Conservation (phyloP, 2,329 filamentous ascomycete species). For the Neonectria hederae region DNA sequence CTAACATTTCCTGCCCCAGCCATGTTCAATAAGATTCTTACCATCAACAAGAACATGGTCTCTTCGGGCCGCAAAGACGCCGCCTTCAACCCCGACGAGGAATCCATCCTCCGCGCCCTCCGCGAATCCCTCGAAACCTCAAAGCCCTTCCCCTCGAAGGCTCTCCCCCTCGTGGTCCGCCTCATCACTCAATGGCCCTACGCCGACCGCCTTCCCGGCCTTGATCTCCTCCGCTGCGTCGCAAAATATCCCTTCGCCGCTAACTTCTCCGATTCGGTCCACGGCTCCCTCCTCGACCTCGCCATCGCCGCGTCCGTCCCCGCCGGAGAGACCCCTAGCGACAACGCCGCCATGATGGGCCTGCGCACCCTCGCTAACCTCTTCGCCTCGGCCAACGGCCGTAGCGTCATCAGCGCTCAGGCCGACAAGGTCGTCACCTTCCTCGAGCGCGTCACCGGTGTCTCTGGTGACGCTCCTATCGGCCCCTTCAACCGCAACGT, state of each 20-base stretch:
- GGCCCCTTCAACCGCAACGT: constrained; percentile 77
- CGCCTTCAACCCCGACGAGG: constrained; percentile 77
- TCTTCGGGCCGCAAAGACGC: constrained; percentile 76
- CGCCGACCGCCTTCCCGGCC: constrained; percentile 79
- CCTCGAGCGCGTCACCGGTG: constrained; percentile 69
- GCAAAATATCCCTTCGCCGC: constrained; percentile 75
- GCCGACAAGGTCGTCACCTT: constrained; percentile 68
- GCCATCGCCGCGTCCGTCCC: constrained; percentile 53
- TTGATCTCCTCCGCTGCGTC: constrained; percentile 88
- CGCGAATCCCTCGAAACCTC: constrained; percentile 70
- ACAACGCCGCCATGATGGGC: constrained; percentile 90
- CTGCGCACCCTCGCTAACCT: constrained; percentile 84
- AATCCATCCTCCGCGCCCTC: constrained; percentile 69
- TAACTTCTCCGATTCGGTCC: constrained; percentile 61
- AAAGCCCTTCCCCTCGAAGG: constrained; percentile 58
- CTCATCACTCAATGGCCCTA: constrained; percentile 84
- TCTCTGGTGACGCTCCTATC: constrained; percentile 57
- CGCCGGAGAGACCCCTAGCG: constrained; percentile 65
- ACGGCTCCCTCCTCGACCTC: constrained; percentile 68
- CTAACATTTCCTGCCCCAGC: constrained; percentile 50
- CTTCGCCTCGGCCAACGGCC: constrained; percentile 79
- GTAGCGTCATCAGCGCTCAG: constrained; percentile 68
- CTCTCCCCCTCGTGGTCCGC: constrained; percentile 73
- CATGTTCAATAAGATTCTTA: constrained; percentile 79
- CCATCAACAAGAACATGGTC: constrained; percentile 78